Evolutionary conservation across 148 eudicot species (phyloP).

Genomic region (Rhododendron ferrugineum): DNA sequence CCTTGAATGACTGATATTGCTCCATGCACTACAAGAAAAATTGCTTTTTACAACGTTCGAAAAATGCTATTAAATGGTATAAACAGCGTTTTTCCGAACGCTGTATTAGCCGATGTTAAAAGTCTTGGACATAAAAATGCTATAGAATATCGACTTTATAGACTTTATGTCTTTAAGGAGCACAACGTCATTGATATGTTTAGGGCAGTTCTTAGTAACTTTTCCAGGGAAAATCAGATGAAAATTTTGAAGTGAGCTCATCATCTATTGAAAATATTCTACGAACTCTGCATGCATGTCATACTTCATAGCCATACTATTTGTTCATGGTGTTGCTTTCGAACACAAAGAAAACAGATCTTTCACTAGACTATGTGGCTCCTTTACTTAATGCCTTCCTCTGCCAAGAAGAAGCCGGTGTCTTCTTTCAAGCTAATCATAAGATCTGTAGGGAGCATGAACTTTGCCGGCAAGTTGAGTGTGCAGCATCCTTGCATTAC

Average conservation of each 20-base stretch:
- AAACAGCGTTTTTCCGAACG: too few relatives aligned
- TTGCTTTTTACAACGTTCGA: too few relatives aligned
- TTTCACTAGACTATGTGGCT: not conserved
- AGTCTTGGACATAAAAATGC: too few relatives aligned
- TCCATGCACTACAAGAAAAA: too few relatives aligned
- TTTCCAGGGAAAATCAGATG: constrained; percentile 71
- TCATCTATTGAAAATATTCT: not conserved
- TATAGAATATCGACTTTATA: too few relatives aligned
- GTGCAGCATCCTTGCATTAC: not conserved
- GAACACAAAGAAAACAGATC: not conserved
- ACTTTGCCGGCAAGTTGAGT: too few relatives aligned
- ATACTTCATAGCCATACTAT: not conserved
- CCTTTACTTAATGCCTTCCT: not conserved
- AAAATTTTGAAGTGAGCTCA: constrained; percentile 82
- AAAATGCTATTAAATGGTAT: too few relatives aligned
- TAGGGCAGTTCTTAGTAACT: constrained; percentile 75
- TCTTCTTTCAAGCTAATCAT: not conserved
- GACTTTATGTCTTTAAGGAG: constrained; percentile 37
- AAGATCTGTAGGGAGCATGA: not conserved
- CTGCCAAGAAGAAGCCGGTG: too few relatives aligned
- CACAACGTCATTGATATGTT: constrained; percentile 90
- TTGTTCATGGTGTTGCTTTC: not conserved
- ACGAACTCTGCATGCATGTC: not conserved
- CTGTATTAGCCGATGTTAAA: too few relatives aligned
- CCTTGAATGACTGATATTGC: too few relatives aligned